Conservation (phyloP, 106 monocot genomes). For the Ottelia alismoides region DNA sequence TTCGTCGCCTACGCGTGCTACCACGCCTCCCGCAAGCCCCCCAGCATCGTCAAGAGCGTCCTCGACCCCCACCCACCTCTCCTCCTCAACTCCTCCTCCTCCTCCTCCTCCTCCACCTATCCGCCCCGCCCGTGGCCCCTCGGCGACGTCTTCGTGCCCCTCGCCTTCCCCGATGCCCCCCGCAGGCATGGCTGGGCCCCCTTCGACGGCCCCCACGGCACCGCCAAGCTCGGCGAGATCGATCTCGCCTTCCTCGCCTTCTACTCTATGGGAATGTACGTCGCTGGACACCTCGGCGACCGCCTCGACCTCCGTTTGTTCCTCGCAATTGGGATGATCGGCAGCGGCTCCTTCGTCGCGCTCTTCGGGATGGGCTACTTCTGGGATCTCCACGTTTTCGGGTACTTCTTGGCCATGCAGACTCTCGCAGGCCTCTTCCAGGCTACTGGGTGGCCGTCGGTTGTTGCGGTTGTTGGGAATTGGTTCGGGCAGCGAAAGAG, state of each 20-base stretch:
- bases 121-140: conserved; percentile 4
- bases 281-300: conserved; percentile 40
- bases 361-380: conserved; percentile 41
- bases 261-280: conserved; percentile 43
- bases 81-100: background rate
- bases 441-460: conserved; percentile 42
- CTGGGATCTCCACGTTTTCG: conserved; percentile 20
- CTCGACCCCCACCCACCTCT: conserved; percentile 19
- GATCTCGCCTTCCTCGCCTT: conserved; percentile 43
- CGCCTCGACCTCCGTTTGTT: conserved; percentile 33
- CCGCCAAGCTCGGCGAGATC: conserved; percentile 36
- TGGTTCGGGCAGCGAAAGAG: conserved; percentile 29
- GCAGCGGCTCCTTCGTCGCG: conserved; percentile 28
- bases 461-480: conserved; percentile 47
- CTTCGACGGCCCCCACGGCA: conserved; percentile 26
- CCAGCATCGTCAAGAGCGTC: conserved; percentile 29
- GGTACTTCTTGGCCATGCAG: conserved; percentile 30
- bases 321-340: conserved; percentile 34
- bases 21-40: too few species aligned
- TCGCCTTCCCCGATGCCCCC: too few species aligned
- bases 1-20: too few species aligned
- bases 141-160: conserved; percentile 10
- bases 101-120: background rate
- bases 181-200: conserved; percentile 24
- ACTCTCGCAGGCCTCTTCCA: conserved; percentile 36